Evolutionary conservation across 257 asterid genomes (phyloP).

Genomic region (Ligustrum vulgare): DNA sequence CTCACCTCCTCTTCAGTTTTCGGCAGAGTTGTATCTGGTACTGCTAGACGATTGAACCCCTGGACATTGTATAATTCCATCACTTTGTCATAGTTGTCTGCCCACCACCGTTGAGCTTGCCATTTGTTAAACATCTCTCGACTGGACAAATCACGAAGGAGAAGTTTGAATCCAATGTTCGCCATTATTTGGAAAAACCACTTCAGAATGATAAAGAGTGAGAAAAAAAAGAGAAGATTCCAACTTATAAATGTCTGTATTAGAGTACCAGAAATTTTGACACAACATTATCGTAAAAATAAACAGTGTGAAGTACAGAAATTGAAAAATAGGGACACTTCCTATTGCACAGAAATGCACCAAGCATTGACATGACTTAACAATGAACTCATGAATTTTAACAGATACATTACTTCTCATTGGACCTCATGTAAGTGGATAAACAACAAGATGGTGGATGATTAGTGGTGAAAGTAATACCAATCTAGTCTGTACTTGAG

Average conservation of each 20-base stretch:
- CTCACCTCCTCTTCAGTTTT: slow-evolving; percentile 78
- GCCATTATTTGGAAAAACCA: slow-evolving; percentile 2
- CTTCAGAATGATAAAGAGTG: background rate
- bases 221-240: slow-evolving; percentile 1
- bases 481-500: background rate
- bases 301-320: background rate
- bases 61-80: slow-evolving; percentile 90
- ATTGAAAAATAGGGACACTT: too few species aligned
- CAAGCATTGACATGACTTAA: slow-evolving; percentile 8
- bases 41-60: slow-evolving; percentile 55
- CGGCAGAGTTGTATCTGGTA: slow-evolving; percentile 63
- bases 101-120: slow-evolving; percentile 97
- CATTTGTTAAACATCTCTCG: slow-evolving; percentile 89
- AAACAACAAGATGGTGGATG: background rate
- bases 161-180: slow-evolving; percentile 24
- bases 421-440: background rate
- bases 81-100: slow-evolving; percentile 79
- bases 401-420: background rate
- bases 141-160: slow-evolving; percentile 42
- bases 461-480: background rate
- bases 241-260: background rate
- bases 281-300: background rate
- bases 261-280: background rate
- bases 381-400: slow-evolving; percentile 6
- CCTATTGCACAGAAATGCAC: background rate